A percentile compares a stretch with the other conserved stretches of the same genome.
These are phyloP conservation scores for Russula emetica DNA, from an alignment of 768 basidiomycete species.

Conservation along the genomic window DNA sequence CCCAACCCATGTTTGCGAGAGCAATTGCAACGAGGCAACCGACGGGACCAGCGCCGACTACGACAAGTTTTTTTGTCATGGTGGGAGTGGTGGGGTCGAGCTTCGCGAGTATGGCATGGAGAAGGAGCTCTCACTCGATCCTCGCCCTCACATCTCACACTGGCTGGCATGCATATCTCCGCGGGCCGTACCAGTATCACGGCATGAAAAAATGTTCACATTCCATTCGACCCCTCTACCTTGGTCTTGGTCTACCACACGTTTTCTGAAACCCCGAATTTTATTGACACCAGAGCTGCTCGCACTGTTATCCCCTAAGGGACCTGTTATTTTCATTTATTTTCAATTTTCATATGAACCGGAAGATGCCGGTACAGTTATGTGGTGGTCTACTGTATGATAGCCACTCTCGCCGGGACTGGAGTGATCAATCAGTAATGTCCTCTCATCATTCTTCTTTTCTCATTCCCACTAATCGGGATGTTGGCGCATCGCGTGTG, in stretches of 20 bases:
- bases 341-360: neutral
- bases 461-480: conserved; percentile 43
- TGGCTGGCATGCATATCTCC: neutral
- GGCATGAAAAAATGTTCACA: neutral
- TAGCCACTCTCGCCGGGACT: neutral
- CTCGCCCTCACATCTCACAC: neutral
- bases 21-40: conserved; percentile 87
- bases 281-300: neutral
- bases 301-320: too few relatives aligned
- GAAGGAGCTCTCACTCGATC: neutral
- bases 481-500: conserved; percentile 42
- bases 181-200: neutral
- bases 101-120: neutral
- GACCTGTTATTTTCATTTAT: too few relatives aligned
- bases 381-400: too few relatives aligned
- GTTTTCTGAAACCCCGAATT: too few relatives aligned
- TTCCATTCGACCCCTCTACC: neutral
- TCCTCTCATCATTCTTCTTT: conserved; percentile 25
- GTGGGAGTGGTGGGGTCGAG: neutral
- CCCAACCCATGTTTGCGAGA: conserved; percentile 83
- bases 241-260: too few relatives aligned
- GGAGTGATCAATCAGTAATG: neutral
- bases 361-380: neutral
- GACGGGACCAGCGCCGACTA: conserved; percentile 90
- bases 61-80: conserved; percentile 43